These are phyloP conservation scores for Fusarium illudens DNA, from an alignment of 2,329 filamentous ascomycete genomes.

Conservation along the genomic window DNA sequence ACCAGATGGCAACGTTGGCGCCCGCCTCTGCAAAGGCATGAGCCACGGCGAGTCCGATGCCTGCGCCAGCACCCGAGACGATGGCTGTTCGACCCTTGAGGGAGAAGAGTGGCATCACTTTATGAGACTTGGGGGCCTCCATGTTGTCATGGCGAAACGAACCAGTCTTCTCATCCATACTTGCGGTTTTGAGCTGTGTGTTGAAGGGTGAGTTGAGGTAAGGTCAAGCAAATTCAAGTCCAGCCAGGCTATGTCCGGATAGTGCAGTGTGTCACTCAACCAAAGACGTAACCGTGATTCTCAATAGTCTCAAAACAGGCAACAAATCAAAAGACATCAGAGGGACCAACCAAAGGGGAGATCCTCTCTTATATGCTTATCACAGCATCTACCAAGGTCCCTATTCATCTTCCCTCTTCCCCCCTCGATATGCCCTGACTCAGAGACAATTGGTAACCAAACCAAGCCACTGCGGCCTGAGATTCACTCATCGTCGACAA, in stretches of 20 bases:
- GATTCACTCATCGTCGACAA: slow-evolving; percentile 3
- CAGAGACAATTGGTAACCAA: slow-evolving; percentile 32
- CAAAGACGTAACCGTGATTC: neutral
- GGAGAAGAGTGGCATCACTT: slow-evolving; percentile 72
- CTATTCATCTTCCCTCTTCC: slow-evolving; percentile 9
- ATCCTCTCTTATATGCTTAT: slow-evolving; percentile 10
- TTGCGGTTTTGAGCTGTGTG: slow-evolving; percentile 29
- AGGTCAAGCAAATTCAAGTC: neutral
- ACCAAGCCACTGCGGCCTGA: slow-evolving; percentile 19
- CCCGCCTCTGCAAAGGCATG: slow-evolving; percentile 73
- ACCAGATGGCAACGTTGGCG: slow-evolving; percentile 77
- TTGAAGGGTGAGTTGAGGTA: neutral
- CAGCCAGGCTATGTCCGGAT: neutral
- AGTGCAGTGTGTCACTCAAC: neutral
- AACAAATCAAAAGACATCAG: neutral
- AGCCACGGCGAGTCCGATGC: slow-evolving; percentile 72
- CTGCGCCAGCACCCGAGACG: slow-evolving; percentile 71
- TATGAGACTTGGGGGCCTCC: slow-evolving; percentile 53
- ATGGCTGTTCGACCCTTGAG: slow-evolving; percentile 75
- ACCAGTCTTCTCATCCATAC: slow-evolving; percentile 56
- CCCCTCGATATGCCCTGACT: slow-evolving; percentile 1
- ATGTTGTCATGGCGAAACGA: slow-evolving; percentile 68
- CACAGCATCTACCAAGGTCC: slow-evolving; percentile 6
- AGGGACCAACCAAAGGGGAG: neutral
- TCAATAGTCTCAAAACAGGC: neutral